These are phyloP conservation scores for Neopestalotiopsis sp. DNA, from an alignment of 2,329 filamentous ascomycete species.

Conservation along the genomic window DNA sequence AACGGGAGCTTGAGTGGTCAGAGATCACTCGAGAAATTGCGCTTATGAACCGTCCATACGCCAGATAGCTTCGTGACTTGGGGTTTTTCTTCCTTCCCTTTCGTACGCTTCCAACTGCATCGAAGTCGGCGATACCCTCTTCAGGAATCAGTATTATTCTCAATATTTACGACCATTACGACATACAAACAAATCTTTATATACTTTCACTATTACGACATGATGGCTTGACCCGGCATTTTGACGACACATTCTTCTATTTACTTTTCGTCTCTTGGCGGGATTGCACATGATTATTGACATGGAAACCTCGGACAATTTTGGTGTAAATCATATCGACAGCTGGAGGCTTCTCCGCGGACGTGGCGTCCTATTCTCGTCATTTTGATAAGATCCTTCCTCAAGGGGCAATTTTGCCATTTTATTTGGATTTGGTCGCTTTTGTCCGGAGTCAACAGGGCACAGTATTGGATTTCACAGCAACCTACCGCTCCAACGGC, in stretches of 20 bases:
- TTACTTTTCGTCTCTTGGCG: background rate
- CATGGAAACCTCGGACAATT: background rate
- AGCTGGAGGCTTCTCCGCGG: no score
- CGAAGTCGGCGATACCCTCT: background rate
- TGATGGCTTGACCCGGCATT: constrained; percentile 4
- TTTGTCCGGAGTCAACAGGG: background rate
- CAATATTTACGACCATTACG: background rate
- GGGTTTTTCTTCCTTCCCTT: background rate
- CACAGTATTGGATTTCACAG: background rate
- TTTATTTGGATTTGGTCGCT: background rate
- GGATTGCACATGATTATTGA: background rate
- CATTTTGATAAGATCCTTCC: no score
- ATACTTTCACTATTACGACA: constrained; percentile 12
- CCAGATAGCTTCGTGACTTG: constrained; percentile 52
- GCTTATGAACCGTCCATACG: constrained; percentile 94
- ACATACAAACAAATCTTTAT: constrained; percentile 8
- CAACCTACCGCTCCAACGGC: background rate
- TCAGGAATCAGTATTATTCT: background rate
- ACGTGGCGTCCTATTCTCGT: no score
- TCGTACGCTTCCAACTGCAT: background rate
- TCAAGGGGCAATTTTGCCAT: background rate
- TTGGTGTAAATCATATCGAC: background rate
- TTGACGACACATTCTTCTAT: background rate
- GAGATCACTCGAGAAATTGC: constrained; percentile 90
- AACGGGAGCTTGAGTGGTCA: constrained; percentile 88